These are phyloP conservation scores for Fusarium sp. DNA, from an alignment of 2,329 filamentous ascomycete genomes.

Conservation along the genomic window DNA sequence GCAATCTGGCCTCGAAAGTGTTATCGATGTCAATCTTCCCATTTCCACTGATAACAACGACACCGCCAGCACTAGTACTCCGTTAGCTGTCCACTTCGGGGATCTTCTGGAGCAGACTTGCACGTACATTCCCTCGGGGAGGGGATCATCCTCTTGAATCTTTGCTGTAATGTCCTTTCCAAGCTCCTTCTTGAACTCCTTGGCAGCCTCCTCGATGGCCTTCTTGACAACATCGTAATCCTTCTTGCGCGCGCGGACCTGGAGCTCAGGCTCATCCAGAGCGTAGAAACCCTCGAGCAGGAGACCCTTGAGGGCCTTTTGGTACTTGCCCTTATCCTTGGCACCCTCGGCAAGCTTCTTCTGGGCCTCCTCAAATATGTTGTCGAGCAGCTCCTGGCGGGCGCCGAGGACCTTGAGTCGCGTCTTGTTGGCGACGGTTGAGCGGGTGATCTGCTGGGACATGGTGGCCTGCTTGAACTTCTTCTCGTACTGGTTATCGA, in stretches of 20 bases:
- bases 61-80: constrained; percentile 77
- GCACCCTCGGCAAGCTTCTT: constrained; percentile 72
- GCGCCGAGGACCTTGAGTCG: constrained; percentile 87
- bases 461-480: constrained; percentile 99
- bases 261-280: constrained; percentile 80
- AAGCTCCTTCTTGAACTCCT: constrained; percentile 84
- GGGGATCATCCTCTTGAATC: constrained; percentile 80
- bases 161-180: constrained; percentile 74
- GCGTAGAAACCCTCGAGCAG: constrained; percentile 92
- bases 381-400: constrained; percentile 89
- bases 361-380: constrained; percentile 83
- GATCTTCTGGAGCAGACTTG: neutral
- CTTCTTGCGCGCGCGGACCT: constrained; percentile 79
- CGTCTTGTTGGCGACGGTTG: constrained; percentile 95
- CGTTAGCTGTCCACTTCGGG: constrained; percentile 35
- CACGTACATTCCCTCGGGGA: constrained; percentile 86
- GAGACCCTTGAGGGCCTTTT: constrained; percentile 78
- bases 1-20: constrained; percentile 91
- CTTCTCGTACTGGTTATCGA: constrained; percentile 94
- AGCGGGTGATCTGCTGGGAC: constrained; percentile 98
- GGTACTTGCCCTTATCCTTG: constrained; percentile 79
- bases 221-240: constrained; percentile 81
- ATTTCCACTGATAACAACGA: constrained; percentile 79
- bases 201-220: constrained; percentile 78
- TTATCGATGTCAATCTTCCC: constrained; percentile 99